Evolutionary conservation across 345 rosid genomes (phyloP).

Genomic region (Carallia pectinifolia): DNA sequence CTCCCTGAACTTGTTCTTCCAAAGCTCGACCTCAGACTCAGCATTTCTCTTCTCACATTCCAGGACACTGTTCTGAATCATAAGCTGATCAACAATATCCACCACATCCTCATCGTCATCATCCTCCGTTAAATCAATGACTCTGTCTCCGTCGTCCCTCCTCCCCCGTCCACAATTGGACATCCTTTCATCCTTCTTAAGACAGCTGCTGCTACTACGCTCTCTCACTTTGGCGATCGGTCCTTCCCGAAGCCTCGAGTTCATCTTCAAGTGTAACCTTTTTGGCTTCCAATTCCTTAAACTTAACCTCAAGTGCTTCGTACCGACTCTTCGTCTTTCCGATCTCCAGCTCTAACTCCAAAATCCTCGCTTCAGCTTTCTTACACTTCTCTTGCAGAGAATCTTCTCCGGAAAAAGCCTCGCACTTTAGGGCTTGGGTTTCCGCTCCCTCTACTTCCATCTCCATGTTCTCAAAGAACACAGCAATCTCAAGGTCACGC

Average conservation of each 20-base stretch:
- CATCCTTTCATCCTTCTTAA: neutral
- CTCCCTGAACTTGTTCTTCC: constrained; percentile 55
- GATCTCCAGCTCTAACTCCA: constrained; percentile 44
- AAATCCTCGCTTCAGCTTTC: constrained; percentile 40
- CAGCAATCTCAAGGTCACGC: too few relatives aligned
- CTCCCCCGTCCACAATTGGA: neutral
- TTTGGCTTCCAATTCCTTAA: constrained; percentile 35
- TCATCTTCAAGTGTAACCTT: constrained; percentile 34
- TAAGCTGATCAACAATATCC: constrained; percentile 36
- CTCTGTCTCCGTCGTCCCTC: constrained; percentile 19
- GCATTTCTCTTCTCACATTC: constrained; percentile 49
- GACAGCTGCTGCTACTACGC: neutral
- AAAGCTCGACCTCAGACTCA: constrained; percentile 41
- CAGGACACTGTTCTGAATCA: constrained; percentile 43
- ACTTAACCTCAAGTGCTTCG: constrained; percentile 35
- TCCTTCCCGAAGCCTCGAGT: constrained; percentile 21
- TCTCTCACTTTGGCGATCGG: constrained; percentile 7
- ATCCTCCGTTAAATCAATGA: constrained; percentile 36
- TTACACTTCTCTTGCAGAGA: constrained; percentile 10
- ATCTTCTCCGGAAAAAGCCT: neutral
- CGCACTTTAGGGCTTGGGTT: constrained; percentile 6
- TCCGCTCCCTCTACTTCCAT: constrained; percentile 16
- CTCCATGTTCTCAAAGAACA: constrained; percentile 20
- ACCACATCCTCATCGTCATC: constrained; percentile 21
- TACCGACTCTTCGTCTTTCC: constrained; percentile 27